Percentiles rank a stretch among this genome's conserved stretches.
Evolutionary conservation across 495 filamentous ascomycete species (phyloP).

Genomic region (Sordaria brevicollis): DNA sequence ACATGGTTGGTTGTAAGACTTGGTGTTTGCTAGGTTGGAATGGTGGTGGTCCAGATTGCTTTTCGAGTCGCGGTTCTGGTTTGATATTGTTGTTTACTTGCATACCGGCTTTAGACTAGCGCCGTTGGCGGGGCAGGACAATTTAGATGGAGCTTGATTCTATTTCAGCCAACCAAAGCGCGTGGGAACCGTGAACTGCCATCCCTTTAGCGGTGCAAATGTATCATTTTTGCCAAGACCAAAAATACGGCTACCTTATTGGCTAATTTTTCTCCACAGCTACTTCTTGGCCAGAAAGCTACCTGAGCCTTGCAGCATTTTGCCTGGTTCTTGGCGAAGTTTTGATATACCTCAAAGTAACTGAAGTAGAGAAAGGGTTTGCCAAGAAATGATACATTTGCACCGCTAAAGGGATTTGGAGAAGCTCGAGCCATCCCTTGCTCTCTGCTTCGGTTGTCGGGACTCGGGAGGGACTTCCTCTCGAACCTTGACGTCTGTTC

Average conservation of each 20-base stretch:
- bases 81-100: conserved; percentile 6
- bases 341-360: no score
- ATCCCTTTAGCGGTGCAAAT: no score
- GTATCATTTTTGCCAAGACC: no score
- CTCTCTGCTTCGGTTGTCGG: background rate
- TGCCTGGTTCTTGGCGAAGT: no score
- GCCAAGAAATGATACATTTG: no score
- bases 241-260: no score
- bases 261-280: no score
- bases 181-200: background rate
- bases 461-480: background rate
- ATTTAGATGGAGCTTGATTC: background rate
- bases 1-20: background rate
- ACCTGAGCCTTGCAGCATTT: no score
- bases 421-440: background rate
- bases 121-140: background rate
- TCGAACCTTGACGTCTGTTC: background rate
- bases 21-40: background rate
- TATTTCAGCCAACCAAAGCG: background rate
- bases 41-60: background rate
- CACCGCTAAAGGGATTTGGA: no score
- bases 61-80: background rate
- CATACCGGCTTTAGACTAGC: conserved; percentile 13
- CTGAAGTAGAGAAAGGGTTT: no score
- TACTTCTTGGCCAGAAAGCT: no score